phyloP scores from a whole-genome alignment of 1,284 basidiomycete genomes.

The Pulchroboletus neoregius region DNA sequence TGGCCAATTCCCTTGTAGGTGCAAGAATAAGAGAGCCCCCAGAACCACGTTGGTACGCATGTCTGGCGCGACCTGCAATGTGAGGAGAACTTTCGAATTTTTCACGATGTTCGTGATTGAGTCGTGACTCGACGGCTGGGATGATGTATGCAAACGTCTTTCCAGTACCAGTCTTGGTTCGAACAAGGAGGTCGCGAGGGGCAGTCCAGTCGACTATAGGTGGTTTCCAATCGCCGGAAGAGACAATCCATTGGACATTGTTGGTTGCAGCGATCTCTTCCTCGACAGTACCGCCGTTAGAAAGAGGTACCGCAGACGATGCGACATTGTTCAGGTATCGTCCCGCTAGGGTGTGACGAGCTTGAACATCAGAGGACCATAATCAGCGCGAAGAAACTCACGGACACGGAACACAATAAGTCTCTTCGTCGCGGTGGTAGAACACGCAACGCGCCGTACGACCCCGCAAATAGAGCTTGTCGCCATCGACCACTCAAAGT shows the following conservation, averaged over 20 bases:
- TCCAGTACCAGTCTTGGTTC: conserved; percentile 91
- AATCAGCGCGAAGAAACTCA: conserved; percentile 15
- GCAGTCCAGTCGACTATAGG: conserved; percentile 32
- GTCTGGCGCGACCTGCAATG: conserved; percentile 33
- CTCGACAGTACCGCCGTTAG: background rate
- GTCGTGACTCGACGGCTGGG: conserved; percentile 78
- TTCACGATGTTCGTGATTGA: conserved; percentile 43
- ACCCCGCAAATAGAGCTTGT: conserved; percentile 1
- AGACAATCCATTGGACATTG: conserved; percentile 16
- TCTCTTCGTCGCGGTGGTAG: background rate
- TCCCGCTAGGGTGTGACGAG: background rate
- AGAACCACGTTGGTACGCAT: conserved; percentile 41
- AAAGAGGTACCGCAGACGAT: background rate
- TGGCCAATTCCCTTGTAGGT: conserved; percentile 92
- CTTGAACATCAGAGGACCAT: conserved; percentile 7
- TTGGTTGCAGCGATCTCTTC: background rate
- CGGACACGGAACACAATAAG: conserved; percentile 2
- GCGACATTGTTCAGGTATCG: conserved; percentile 1
- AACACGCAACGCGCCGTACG: background rate
- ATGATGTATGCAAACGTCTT: conserved; percentile 92
- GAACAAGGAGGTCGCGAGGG: conserved; percentile 67
- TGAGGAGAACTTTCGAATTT: conserved; percentile 34
- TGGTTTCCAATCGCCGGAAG: conserved; percentile 12
- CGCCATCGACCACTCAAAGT: no score
- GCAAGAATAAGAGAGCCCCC: conserved; percentile 85